Evolutionary conservation across 2,329 filamentous ascomycete genomes (phyloP), one percentile per base, ranked within the genome.

Genomic region (Ascocoryne sarcoides): DNA sequence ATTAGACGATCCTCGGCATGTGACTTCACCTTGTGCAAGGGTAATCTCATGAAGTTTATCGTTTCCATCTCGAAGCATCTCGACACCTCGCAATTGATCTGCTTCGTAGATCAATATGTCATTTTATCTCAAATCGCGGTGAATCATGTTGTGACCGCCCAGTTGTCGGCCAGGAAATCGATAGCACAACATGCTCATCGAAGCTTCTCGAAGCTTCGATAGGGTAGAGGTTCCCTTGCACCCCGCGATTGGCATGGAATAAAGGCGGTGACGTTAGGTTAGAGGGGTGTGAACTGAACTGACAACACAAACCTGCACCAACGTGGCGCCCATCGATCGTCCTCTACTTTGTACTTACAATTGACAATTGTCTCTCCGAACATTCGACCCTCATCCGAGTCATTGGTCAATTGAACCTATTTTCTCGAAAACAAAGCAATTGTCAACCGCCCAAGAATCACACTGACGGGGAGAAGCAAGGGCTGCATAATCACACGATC

Each of bases 371-470:
- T 18, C 7, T 19, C n/a, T 14, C 19, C 8, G 8, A 5, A 5
- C 15, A 35, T 19, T 35, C 17, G 16, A 14, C 3, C 10, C 10
- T 19, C 17, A 20, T 37, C 19, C 31, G 8, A 44, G 12, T 46
- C 40, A 51, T 47, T 51, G 47, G 47, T 38, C 45, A 50, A 50
- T 50, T 48, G 42, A 37, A 21, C 12, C 19, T 16, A 10, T 18
- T 31, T n/a, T n/a, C n/a, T n/a, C n/a, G n/a, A n/a, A n/a, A n/a
- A n/a, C n/a, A n/a, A n/a, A n/a, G n/a, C n/a, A 4, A 9, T 23
- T 20, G n/a, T 28, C 26, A 28, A 17, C 18, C 20, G 14, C 35
- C 28, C 38, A 42, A 44, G 28, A 16, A 33, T 35, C 16, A 34
- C 40, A 37, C 31, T 44, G 2, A 32, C 14, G n/a, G 8, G 28